Conservation (phyloP, 495 filamentous ascomycete species). For the Hypomontagnella monticulosa region DNA sequence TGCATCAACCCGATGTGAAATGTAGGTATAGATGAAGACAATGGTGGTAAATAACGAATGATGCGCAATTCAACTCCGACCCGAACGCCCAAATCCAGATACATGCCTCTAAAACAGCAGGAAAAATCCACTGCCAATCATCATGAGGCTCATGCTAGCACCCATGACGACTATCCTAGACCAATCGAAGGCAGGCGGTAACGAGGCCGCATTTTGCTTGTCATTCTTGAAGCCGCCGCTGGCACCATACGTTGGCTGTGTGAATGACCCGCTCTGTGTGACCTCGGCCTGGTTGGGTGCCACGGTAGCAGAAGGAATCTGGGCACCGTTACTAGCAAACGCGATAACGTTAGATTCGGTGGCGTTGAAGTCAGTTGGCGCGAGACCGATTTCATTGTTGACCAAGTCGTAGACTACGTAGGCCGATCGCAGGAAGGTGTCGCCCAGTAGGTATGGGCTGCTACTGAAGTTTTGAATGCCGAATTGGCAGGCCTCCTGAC, state of each 20-base stretch:
- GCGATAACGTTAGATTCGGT: conserved; percentile 65
- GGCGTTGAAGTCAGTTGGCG: conserved; percentile 86
- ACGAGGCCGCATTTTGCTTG: conserved; percentile 46
- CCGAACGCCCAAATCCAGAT: conserved; percentile 15
- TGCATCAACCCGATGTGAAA: conserved; percentile 6
- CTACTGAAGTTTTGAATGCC: conserved; percentile 76
- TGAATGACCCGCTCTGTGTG: conserved; percentile 42
- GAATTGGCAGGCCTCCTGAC: conserved; percentile 71
- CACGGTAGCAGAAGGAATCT: conserved; percentile 59
- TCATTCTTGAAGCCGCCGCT: conserved; percentile 49
- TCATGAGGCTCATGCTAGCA: conserved; percentile 48
- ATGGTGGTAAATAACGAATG: conserved; percentile 15
- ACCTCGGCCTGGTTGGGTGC: conserved; percentile 55
- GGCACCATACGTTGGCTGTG: conserved; percentile 52
- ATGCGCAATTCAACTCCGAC: conserved; percentile 14
- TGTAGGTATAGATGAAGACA: neutral
- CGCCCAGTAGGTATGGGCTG: conserved; percentile 79
- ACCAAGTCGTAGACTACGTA: conserved; percentile 94
- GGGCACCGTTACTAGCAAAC: conserved; percentile 59
- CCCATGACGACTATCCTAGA: conserved; percentile 49
- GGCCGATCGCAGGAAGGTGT: conserved; percentile 91
- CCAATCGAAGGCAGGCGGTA: conserved; percentile 46
- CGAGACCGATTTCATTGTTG: conserved; percentile 88
- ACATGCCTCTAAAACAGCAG: conserved; percentile 37
- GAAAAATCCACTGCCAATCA: conserved; percentile 56